Evolutionary conservation across 1,139 yeast species (phyloP), one percentile per base, ranked within the genome.

Genomic region (Petasospora rhodanensis): DNA sequence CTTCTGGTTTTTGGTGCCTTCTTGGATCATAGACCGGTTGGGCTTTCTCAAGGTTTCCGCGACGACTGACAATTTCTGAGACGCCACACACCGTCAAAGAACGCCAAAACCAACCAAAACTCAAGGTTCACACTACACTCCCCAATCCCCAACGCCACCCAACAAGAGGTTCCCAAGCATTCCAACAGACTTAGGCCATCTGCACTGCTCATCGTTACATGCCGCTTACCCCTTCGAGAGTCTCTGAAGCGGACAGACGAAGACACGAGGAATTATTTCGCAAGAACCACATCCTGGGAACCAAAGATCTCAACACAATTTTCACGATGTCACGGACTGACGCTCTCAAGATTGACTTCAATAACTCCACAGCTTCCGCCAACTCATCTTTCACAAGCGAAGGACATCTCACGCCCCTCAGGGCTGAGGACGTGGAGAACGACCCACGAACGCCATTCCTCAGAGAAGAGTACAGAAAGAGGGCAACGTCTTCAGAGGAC

Each of bases 401-500:
- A 10, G 37, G 22, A 5, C 27, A 40, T 11, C 14, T 48, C 7
- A 42, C 51, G 7, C 45, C 45, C 3, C 26, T 49, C 4, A 40
- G 46, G 6, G 40, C 35, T 18, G 11, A 30, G 1, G 38, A 44
- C 7, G 40, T 47, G 13, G 44, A 34, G 6, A 41, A 44, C 23
- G 41, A 49, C 22, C 53, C 54, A 13, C 41, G 45, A 23, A 48
- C 55, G 1, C 54, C 55, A 2, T 18, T 24, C 7, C 28, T 32
- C 14, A 41, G 54, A 27, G 36, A 35, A 9, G 42, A 43, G 28
- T 42, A 21, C 24, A 26, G 24, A 18, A 21, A 29, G 28, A 27
- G 25, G n/a, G 14, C 25, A 14, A 12, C 37, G 14, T 22, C 14
- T 7, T 19, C 31, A 5, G 30, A 22, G 7, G 21, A 18, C 15